Percentiles rank a stretch among this genome's conserved stretches.
Conservation (phyloP, 495 filamentous ascomycete genomes). For the Aspergillus bertholletiae region DNA sequence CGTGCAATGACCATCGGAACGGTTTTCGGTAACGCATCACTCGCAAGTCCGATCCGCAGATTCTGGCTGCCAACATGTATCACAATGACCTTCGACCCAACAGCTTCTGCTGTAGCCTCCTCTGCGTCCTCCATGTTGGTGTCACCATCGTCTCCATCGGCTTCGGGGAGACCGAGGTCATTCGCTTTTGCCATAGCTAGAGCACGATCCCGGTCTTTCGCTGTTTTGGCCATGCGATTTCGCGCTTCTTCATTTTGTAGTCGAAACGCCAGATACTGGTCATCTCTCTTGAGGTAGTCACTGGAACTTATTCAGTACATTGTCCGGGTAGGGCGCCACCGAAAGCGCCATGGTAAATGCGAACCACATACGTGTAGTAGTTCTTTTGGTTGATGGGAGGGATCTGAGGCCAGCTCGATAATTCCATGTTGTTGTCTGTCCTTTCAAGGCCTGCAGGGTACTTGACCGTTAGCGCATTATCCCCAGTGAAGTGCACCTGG, state of each 20-base stretch:
- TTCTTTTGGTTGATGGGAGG: slow-evolving; percentile 97
- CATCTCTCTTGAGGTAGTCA: slow-evolving; percentile 96
- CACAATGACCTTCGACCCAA: slow-evolving; percentile 88
- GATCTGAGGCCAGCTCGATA: slow-evolving; percentile 89
- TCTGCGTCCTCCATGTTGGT: slow-evolving; percentile 61
- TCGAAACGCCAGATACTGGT: slow-evolving; percentile 86
- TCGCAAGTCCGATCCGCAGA: slow-evolving; percentile 84
- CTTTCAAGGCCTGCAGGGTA: slow-evolving; percentile 70
- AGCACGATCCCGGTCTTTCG: slow-evolving; percentile 82
- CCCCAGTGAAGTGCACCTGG: neutral
- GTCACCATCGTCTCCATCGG: slow-evolving; percentile 54
- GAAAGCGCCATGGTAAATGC: neutral
- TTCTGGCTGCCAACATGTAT: slow-evolving; percentile 99
- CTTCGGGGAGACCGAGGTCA: slow-evolving; percentile 42
- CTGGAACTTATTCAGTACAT: slow-evolving; percentile 35
- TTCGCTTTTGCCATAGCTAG: slow-evolving; percentile 61
- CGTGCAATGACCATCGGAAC: slow-evolving; percentile 90
- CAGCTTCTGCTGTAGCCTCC: slow-evolving; percentile 54
- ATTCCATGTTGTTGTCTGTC: slow-evolving; percentile 96
- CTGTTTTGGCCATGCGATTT: slow-evolving; percentile 73
- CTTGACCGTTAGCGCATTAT: neutral
- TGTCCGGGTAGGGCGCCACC: neutral
- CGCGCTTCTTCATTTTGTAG: slow-evolving; percentile 79
- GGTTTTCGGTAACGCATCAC: slow-evolving; percentile 89
- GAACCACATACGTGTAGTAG: slow-evolving; percentile 86